phyloP scores from a whole-genome alignment of 192 early-diverging fungal species.

The Rhizophagus sp. region DNA sequence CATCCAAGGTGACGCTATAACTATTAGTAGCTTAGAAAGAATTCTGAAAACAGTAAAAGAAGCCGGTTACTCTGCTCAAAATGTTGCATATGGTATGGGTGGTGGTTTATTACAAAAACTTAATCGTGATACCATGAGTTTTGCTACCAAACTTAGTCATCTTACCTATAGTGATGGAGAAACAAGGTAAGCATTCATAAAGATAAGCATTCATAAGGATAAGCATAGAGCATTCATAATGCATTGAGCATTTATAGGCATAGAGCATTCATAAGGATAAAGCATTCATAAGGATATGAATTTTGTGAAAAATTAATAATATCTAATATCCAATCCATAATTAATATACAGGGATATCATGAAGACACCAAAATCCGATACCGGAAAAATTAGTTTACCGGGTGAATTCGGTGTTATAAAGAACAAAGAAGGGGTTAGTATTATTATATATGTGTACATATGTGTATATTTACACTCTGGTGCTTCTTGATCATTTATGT shows the following conservation, averaged over 20 bases:
- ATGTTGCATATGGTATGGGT: slow-evolving; percentile 86
- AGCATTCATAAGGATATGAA: neutral
- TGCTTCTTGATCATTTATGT: no score
- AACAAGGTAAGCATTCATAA: slow-evolving; percentile 45
- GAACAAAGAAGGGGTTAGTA: slow-evolving; percentile 40
- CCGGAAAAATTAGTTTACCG: slow-evolving; percentile 74
- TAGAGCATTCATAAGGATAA: no score
- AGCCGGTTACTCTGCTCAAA: slow-evolving; percentile 70
- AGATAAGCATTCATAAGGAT: no score
- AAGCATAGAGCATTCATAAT: no score
- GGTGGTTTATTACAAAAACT: slow-evolving; percentile 83
- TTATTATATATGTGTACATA: neutral
- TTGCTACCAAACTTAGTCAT: slow-evolving; percentile 80
- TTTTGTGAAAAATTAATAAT: slow-evolving; percentile 14
- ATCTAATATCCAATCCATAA: neutral
- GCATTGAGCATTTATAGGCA: no score
- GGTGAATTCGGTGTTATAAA: slow-evolving; percentile 59
- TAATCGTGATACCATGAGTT: slow-evolving; percentile 83
- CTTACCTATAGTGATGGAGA: slow-evolving; percentile 69
- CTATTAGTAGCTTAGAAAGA: slow-evolving; percentile 43
- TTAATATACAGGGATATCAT: slow-evolving; percentile 66
- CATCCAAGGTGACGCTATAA: slow-evolving; percentile 87
- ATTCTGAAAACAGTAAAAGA: slow-evolving; percentile 61
- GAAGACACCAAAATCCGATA: slow-evolving; percentile 81
- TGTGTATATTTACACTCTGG: neutral